These are phyloP conservation scores for Grosmannia clavigera DNA, from an alignment of 2,329 filamentous ascomycete species.

Conservation along the genomic window DNA sequence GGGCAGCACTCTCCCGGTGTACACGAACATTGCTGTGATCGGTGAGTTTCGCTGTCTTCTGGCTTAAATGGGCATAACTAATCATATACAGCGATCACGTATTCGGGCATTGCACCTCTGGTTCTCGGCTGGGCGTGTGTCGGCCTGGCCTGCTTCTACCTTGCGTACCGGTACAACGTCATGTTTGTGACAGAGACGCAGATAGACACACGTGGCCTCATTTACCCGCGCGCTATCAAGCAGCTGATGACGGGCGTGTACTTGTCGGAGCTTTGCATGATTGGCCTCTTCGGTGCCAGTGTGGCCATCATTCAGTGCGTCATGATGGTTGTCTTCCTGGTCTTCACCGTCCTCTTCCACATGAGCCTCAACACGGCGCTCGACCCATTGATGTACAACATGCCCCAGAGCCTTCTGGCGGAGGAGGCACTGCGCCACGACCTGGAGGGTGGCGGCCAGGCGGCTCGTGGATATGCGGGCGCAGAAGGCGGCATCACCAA, in stretches of 20 bases:
- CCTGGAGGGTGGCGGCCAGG: slow-evolving; percentile 10
- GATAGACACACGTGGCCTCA: slow-evolving; percentile 83
- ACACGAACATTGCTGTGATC: slow-evolving; percentile 70
- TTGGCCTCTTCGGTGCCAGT: slow-evolving; percentile 68
- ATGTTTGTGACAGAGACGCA: slow-evolving; percentile 68
- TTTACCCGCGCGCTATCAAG: slow-evolving; percentile 81
- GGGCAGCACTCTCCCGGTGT: slow-evolving; percentile 72
- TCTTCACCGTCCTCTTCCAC: slow-evolving; percentile 69
- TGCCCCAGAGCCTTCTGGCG: slow-evolving; percentile 56
- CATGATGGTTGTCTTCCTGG: slow-evolving; percentile 60
- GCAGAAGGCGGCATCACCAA: slow-evolving; percentile 10
- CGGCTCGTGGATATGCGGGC: slow-evolving; percentile 3
- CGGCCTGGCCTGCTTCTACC: slow-evolving; percentile 68
- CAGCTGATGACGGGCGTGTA: slow-evolving; percentile 77
- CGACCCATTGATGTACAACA: slow-evolving; percentile 61
- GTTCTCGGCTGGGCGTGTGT: slow-evolving; percentile 73
- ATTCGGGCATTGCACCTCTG: slow-evolving; percentile 72
- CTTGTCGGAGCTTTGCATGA: slow-evolving; percentile 64
- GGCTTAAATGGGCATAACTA: slow-evolving; percentile 1
- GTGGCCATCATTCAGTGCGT: slow-evolving; percentile 55
- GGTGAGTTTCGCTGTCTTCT: slow-evolving; percentile 33
- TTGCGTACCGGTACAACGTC: slow-evolving; percentile 79
- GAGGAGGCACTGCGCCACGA: slow-evolving; percentile 29
- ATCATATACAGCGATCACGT: slow-evolving; percentile 48
- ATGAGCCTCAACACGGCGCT: slow-evolving; percentile 61